These are phyloP conservation scores for Boletus rubescentipes DNA, from an alignment of 768 basidiomycete genomes.

Conservation along the genomic window DNA sequence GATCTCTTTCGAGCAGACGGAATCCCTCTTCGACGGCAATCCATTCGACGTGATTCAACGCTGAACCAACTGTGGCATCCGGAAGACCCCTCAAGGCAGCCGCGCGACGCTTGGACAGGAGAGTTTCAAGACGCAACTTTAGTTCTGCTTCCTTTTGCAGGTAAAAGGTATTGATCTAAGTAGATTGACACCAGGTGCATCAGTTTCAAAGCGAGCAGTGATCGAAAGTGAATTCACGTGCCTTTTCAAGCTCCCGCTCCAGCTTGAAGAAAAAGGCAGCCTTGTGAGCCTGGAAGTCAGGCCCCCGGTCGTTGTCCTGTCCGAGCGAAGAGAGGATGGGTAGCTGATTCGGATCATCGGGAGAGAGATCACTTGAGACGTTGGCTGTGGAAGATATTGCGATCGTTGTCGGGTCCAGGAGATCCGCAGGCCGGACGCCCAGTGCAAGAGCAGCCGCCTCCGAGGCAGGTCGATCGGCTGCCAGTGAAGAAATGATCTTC, in stretches of 20 bases:
- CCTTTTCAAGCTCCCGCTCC: constrained; percentile 97
- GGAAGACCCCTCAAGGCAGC: constrained; percentile 71
- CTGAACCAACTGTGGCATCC: constrained; percentile 60
- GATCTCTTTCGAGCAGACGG: constrained; percentile 87
- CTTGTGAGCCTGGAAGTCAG: constrained; percentile 91
- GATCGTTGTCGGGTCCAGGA: constrained; percentile 36
- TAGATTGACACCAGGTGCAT: constrained; percentile 4
- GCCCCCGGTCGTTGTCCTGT: constrained; percentile 71
- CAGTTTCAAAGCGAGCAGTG: constrained; percentile 4
- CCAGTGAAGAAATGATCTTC: constrained; percentile 96
- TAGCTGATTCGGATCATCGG: constrained; percentile 47
- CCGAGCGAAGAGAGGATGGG: constrained; percentile 61
- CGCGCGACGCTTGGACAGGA: constrained; percentile 90
- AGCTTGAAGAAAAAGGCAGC: constrained; percentile 99
- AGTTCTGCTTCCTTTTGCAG: constrained; percentile 96
- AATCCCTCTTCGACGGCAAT: constrained; percentile 96
- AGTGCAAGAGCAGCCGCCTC: constrained; percentile 86
- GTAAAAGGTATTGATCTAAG: constrained; percentile 96
- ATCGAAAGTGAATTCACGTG: constrained; percentile 31
- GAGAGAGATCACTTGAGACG: constrained; percentile 14
- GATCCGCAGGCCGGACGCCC: constrained; percentile 70
- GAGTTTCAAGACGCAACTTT: constrained; percentile 85
- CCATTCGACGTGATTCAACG: constrained; percentile 79
- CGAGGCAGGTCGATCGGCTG: constrained; percentile 84
- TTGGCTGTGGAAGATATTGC: constrained; percentile 23